Conservation (phyloP, 1,139 yeast species). For the Casaregolazyma suthepensis region DNA sequence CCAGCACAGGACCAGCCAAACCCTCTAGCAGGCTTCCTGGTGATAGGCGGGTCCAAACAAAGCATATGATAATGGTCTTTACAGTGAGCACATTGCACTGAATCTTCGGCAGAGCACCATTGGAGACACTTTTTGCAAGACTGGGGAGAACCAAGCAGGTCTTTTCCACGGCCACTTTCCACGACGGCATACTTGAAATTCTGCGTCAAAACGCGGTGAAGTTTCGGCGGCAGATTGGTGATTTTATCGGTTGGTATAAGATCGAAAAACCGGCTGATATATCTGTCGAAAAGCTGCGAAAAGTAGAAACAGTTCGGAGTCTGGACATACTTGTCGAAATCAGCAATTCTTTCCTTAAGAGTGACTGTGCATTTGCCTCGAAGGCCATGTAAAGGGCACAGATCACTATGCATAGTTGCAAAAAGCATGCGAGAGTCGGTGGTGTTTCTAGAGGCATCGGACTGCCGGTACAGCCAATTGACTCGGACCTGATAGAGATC, state of each 20-base stretch:
- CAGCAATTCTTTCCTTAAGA: constrained; percentile 61
- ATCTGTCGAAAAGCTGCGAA: constrained; percentile 79
- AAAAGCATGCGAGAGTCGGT: constrained; percentile 69
- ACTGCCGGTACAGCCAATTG: constrained; percentile 89
- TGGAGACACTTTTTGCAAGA: constrained; percentile 73
- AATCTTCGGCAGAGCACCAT: constrained; percentile 75
- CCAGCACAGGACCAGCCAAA: constrained; percentile 90
- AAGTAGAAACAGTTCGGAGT: constrained; percentile 74
- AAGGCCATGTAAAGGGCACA: constrained; percentile 69
- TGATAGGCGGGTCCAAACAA: constrained; percentile 81
- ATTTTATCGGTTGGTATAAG: constrained; percentile 56
- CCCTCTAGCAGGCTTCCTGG: constrained; percentile 77
- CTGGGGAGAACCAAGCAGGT: constrained; percentile 56
- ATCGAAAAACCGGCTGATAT: constrained; percentile 78
- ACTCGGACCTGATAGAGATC: constrained; percentile 56
- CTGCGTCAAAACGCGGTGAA: constrained; percentile 56
- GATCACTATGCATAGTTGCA: constrained; percentile 83
- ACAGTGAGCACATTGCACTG: constrained; percentile 82
- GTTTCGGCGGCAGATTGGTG: constrained; percentile 53
- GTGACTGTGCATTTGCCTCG: constrained; percentile 71
- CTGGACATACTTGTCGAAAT: constrained; percentile 49
- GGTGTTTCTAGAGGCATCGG: constrained; percentile 68
- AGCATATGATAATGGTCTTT: constrained; percentile 64
- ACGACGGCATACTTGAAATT: constrained; percentile 70
- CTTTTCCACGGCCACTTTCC: constrained; percentile 64